These are phyloP conservation scores for Pleurotus ostreatus DNA, from an alignment of 768 basidiomycete species.

Conservation along the genomic window DNA sequence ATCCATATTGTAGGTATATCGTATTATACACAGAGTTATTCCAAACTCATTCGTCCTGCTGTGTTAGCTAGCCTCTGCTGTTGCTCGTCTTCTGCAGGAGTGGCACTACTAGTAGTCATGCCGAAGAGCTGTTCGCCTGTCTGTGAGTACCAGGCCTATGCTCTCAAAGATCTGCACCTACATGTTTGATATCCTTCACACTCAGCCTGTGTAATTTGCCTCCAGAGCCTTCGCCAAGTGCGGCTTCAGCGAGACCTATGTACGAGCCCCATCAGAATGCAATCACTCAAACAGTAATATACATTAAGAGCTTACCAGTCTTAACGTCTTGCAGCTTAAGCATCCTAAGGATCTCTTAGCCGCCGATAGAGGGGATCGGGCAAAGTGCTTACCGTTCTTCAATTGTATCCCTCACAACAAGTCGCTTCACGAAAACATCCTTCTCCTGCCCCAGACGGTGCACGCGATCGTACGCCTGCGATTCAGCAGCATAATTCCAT, in stretches of 20 bases:
- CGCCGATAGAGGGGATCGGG: too few species aligned
- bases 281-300: too few species aligned
- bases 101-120: slow-evolving; percentile 18
- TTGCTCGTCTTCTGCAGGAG: slow-evolving; percentile 5
- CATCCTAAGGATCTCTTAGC: slow-evolving; percentile 40
- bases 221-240: slow-evolving; percentile 65
- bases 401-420: slow-evolving; percentile 64
- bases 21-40: too few species aligned
- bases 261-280: too few species aligned
- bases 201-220: slow-evolving; percentile 60
- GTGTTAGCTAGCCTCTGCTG: not conserved
- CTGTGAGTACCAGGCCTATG: too few species aligned
- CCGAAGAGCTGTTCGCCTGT: slow-evolving; percentile 28
- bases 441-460: slow-evolving; percentile 73
- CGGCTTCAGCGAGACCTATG: slow-evolving; percentile 58
- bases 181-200: slow-evolving; percentile 65
- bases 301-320: slow-evolving; percentile 31
- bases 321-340: slow-evolving; percentile 67
- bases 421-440: slow-evolving; percentile 59
- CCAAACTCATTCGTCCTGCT: too few species aligned
- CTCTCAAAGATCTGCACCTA: slow-evolving; percentile 23
- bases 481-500: slow-evolving; percentile 72
- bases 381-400: slow-evolving; percentile 63
- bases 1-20: too few species aligned
- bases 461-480: slow-evolving; percentile 54